These are phyloP conservation scores for Pythium phragmitis DNA, from an alignment of 352 stramenopile species.

Conservation along the genomic window DNA sequence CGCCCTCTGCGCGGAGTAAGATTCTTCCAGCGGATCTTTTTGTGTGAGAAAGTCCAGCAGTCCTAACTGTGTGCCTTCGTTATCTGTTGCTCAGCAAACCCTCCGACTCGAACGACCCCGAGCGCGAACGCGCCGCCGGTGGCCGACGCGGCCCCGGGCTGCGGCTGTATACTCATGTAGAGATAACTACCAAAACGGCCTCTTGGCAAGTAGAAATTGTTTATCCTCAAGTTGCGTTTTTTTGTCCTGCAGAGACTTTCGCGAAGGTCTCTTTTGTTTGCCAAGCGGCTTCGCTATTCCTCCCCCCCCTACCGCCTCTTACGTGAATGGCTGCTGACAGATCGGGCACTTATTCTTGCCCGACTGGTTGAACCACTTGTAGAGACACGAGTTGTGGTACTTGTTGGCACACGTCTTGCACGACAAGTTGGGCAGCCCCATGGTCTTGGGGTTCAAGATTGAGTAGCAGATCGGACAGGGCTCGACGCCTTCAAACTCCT, in stretches of 20 bases:
- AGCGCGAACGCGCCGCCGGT: slow-evolving; percentile 25
- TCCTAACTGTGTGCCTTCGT: neutral
- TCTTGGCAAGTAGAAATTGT: neutral
- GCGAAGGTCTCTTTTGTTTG: no score
- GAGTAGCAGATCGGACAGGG: slow-evolving; percentile 93
- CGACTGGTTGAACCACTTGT: slow-evolving; percentile 94
- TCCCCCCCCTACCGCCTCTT: slow-evolving; percentile 17
- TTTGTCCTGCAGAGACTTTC: no score
- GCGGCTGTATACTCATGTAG: slow-evolving; percentile 59
- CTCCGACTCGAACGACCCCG: slow-evolving; percentile 25
- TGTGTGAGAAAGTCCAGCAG: neutral
- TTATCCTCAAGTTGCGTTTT: no score
- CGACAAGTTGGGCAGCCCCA: slow-evolving; percentile 82
- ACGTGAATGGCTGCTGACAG: slow-evolving; percentile 90
- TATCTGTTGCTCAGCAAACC: slow-evolving; percentile 10
- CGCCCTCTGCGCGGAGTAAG: slow-evolving; percentile 13
- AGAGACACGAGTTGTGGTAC: slow-evolving; percentile 92
- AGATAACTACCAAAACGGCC: neutral
- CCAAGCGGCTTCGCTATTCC: neutral
- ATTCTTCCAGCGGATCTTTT: neutral
- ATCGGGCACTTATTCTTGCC: slow-evolving; percentile 94
- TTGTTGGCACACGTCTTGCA: slow-evolving; percentile 93
- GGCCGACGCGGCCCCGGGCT: slow-evolving; percentile 46
- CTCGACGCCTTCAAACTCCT: slow-evolving; percentile 92
- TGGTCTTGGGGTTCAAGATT: slow-evolving; percentile 90